These are phyloP conservation scores for Amanita pseudoporphyria DNA, from an alignment of 768 basidiomycete genomes.

Conservation along the genomic window DNA sequence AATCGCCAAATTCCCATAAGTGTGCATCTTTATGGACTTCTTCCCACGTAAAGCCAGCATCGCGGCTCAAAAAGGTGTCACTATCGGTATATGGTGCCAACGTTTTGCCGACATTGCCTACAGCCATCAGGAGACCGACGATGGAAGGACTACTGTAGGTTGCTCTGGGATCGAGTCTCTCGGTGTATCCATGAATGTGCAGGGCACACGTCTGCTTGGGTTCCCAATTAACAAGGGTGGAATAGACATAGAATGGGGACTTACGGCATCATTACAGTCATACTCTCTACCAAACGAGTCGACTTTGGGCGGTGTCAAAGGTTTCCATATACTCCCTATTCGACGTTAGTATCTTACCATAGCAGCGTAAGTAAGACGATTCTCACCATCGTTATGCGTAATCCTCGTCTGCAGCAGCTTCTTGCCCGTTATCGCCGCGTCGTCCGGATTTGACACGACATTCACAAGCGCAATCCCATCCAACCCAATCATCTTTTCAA, in stretches of 20 bases:
- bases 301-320: constrained; percentile 56
- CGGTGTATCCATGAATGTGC: constrained; percentile 94
- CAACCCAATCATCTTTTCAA: constrained; percentile 94
- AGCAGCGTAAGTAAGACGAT: neutral
- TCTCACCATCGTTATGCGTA: constrained; percentile 91
- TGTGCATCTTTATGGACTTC: constrained; percentile 98
- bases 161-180: constrained; percentile 79
- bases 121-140: constrained; percentile 89
- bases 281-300: constrained; percentile 76
- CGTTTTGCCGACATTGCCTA: constrained; percentile 87
- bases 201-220: constrained; percentile 63
- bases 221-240: neutral
- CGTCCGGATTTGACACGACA: constrained; percentile 71
- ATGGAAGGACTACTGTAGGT: constrained; percentile 92
- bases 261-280: constrained; percentile 58
- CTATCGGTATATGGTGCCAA: constrained; percentile 76
- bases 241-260: constrained; percentile 7
- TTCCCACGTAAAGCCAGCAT: constrained; percentile 97
- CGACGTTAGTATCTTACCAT: neutral
- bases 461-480: constrained; percentile 96
- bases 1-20: constrained; percentile 97
- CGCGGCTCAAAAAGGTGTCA: constrained; percentile 94
- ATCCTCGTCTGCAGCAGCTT: constrained; percentile 82
- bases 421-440: constrained; percentile 57
- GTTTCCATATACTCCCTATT: constrained; percentile 80